Percentiles rank a stretch among this genome's conserved stretches.
phyloP scores from a whole-genome alignment of 2,329 filamentous ascomycete genomes.

The Aspergillus phoenicis region DNA sequence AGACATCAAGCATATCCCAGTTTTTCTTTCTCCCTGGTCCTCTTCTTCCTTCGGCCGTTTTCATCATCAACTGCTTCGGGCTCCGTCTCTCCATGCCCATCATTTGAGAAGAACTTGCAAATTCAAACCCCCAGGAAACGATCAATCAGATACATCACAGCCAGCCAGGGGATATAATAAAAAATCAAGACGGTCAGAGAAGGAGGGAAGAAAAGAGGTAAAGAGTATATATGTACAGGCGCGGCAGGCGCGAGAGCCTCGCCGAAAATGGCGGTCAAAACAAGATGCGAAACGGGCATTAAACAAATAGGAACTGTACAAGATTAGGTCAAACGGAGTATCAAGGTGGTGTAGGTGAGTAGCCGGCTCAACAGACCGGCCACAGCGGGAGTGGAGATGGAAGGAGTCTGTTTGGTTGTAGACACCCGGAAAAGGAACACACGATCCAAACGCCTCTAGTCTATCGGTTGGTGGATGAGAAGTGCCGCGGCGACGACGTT shows the following conservation, averaged over 20 bases:
- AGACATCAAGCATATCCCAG: slow-evolving; percentile 18
- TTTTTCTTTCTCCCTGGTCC: slow-evolving; percentile 10
- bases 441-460: neutral
- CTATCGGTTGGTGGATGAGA: slow-evolving; percentile 1
- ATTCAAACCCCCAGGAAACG: slow-evolving; percentile 11
- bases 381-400: slow-evolving; percentile 11
- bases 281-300: slow-evolving; percentile 15
- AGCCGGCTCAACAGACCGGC: neutral
- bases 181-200: slow-evolving; percentile 16
- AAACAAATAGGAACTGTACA: slow-evolving; percentile 22
- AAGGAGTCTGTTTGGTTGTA: neutral
- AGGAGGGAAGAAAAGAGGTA: neutral
- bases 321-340: slow-evolving; percentile 16
- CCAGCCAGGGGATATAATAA: slow-evolving; percentile 20
- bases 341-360: neutral
- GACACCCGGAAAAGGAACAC: neutral
- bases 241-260: slow-evolving; percentile 6
- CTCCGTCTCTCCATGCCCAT: neutral
- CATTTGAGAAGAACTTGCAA: slow-evolving; percentile 11
- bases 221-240: slow-evolving; percentile 24
- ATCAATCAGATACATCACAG: slow-evolving; percentile 23
- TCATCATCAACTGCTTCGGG: slow-evolving; percentile 12
- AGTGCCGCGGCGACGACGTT: slow-evolving; percentile 23
- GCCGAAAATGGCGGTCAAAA: slow-evolving; percentile 3
- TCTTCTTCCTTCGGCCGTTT: slow-evolving; percentile 4